Conservation (phyloP, 441 rosid species). For the Adansonia gregorii region DNA sequence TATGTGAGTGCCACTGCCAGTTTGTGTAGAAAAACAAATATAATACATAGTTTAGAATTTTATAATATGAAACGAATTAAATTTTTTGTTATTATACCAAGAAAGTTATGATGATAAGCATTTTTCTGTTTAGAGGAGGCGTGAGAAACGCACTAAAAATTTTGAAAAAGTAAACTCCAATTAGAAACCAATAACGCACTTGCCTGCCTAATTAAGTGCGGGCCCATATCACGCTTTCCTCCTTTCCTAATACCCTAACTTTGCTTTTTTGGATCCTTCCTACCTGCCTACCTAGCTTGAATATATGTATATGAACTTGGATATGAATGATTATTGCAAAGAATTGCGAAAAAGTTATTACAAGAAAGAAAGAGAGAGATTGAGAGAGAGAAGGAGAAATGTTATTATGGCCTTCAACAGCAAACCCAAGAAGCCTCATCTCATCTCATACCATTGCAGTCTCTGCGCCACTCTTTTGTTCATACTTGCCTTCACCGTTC, state of each 20-base stretch:
- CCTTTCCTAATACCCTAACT: constrained; percentile 5
- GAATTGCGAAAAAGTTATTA: not conserved
- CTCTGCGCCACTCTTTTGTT: constrained; percentile 63
- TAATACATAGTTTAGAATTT: not conserved
- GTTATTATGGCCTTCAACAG: constrained; percentile 53
- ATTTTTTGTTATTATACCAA: not conserved
- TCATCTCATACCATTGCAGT: constrained; percentile 40
- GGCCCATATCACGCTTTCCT: constrained; percentile 38
- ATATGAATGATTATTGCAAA: no score
- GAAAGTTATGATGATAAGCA: not conserved
- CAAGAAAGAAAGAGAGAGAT: not conserved
- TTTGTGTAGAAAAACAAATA: not conserved
- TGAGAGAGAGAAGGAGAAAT: not conserved
- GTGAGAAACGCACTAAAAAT: constrained; percentile 54
- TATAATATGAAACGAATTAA: not conserved
- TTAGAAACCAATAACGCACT: not conserved
- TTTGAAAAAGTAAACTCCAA: not conserved
- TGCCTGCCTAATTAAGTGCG: constrained; percentile 38
- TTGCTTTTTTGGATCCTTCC: constrained; percentile 9
- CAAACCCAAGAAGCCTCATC: constrained; percentile 55
- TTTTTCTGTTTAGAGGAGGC: constrained; percentile 27
- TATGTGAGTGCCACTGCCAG: not conserved
- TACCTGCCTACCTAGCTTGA: not conserved
- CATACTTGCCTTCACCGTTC: constrained; percentile 76
- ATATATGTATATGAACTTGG: not conserved